Evolutionary conservation across 805 yeast genomes (phyloP).

Genomic region (Yueomyces sinensis): DNA sequence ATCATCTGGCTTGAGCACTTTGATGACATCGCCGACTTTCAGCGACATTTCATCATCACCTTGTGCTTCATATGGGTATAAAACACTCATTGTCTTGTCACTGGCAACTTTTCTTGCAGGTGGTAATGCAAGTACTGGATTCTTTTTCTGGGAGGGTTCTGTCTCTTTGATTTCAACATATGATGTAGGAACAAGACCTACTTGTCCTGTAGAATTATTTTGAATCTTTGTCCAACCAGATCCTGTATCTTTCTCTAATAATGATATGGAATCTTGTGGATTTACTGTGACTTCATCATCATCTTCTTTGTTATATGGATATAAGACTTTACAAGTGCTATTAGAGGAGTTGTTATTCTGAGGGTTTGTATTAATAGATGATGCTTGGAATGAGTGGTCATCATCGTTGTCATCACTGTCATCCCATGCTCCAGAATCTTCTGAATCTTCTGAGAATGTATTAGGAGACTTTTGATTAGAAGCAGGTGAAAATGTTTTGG

Average conservation of each 20-base stretch:
- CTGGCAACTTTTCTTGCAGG: slow-evolving; percentile 40
- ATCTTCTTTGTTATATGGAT: slow-evolving; percentile 53
- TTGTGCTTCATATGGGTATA: slow-evolving; percentile 64
- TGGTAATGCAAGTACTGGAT: slow-evolving; percentile 68
- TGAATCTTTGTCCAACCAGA: slow-evolving; percentile 79
- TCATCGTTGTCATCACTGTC: neutral
- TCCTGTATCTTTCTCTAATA: slow-evolving; percentile 67
- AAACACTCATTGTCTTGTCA: slow-evolving; percentile 42
- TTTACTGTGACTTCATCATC: slow-evolving; percentile 57
- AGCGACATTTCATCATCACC: slow-evolving; percentile 73
- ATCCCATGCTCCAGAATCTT: neutral
- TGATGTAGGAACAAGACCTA: slow-evolving; percentile 78
- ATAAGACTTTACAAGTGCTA: slow-evolving; percentile 37
- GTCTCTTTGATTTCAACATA: slow-evolving; percentile 41
- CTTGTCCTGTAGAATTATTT: slow-evolving; percentile 32
- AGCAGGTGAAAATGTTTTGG: too few relatives aligned
- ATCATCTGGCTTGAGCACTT: slow-evolving; percentile 54
- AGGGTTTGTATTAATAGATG: neutral
- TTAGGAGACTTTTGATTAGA: neutral
- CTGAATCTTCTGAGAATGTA: neutral
- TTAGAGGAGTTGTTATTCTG: neutral
- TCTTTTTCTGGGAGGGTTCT: too few relatives aligned
- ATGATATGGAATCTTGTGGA: slow-evolving; percentile 46
- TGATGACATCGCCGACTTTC: slow-evolving; percentile 57
- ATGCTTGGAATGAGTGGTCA: neutral